Evolutionary conservation across 1,139 yeast species (phyloP).

Genomic region (Pichia sp.): DNA sequence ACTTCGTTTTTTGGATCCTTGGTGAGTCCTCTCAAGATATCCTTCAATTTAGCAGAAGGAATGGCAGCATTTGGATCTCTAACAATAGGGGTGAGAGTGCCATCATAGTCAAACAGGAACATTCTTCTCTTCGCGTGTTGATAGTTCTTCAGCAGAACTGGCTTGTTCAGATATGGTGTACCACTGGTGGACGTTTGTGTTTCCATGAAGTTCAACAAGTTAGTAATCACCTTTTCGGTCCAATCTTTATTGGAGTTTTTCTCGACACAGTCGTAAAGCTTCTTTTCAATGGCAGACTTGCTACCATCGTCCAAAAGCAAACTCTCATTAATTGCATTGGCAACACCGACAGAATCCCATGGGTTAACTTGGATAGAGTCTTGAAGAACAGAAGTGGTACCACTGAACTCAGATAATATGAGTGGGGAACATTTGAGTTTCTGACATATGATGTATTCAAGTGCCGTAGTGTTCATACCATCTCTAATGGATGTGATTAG

Average conservation of each 20-base stretch:
- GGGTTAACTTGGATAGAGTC: constrained; percentile 90
- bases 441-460: constrained; percentile 89
- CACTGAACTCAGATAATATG: constrained; percentile 87
- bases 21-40: constrained; percentile 52
- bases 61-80: constrained; percentile 98
- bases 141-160: constrained; percentile 55
- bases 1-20: constrained; percentile 78
- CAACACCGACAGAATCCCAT: constrained; percentile 93
- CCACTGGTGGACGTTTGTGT: constrained; percentile 40
- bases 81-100: constrained; percentile 93
- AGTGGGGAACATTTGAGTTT: constrained; percentile 66
- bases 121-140: constrained; percentile 57
- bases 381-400: constrained; percentile 72
- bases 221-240: constrained; percentile 58
- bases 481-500: constrained; percentile 87
- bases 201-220: constrained; percentile 33
- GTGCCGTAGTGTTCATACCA: constrained; percentile 93
- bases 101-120: constrained; percentile 93
- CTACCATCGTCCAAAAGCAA: constrained; percentile 43
- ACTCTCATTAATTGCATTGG: constrained; percentile 71
- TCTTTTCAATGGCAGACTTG: constrained; percentile 38
- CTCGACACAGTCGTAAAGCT: constrained; percentile 57
- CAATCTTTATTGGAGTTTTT: constrained; percentile 74
- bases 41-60: constrained; percentile 69
- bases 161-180: constrained; percentile 83